Percentiles rank a stretch among this genome's conserved stretches.
Evolutionary conservation across 176 grass and related monocot species (phyloP).

Genomic region (Saccharum spontaneum): DNA sequence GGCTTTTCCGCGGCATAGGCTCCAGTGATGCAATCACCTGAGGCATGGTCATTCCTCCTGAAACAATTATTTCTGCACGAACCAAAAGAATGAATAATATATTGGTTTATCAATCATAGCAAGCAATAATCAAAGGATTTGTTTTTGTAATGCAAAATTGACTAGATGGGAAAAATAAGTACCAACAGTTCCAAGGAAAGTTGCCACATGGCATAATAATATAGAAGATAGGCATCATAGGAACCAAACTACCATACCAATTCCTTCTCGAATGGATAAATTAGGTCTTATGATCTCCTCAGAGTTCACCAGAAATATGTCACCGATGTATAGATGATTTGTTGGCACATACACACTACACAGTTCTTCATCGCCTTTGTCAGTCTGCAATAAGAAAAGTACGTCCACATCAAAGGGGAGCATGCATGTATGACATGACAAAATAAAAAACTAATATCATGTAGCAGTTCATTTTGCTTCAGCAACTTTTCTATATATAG

Average conservation of each 20-base stretch:
- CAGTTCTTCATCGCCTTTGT: constrained; percentile 94
- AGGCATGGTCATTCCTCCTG: constrained; percentile 99
- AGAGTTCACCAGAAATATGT: constrained; percentile 95
- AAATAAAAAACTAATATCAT: neutral
- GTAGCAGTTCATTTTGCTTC: neutral
- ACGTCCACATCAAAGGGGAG: neutral
- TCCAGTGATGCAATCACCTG: constrained; percentile 84
- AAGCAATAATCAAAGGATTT: neutral
- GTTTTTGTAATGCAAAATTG: neutral
- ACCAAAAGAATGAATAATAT: constrained; percentile 9
- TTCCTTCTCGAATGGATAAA: constrained; percentile 94
- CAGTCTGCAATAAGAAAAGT: constrained; percentile 52
- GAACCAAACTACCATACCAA: constrained; percentile 45
- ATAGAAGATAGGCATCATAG: neutral
- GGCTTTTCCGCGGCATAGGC: constrained; percentile 66
- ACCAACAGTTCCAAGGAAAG: neutral
- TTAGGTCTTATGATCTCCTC: constrained; percentile 95
- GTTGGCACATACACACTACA: constrained; percentile 98
- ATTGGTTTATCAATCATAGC: neutral
- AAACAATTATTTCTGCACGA: constrained; percentile 94
- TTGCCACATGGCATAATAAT: neutral
- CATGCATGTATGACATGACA: neutral
- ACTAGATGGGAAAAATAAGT: neutral
- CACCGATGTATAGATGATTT: constrained; percentile 99
- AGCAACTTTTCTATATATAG: neutral